Evolutionary conservation across 495 filamentous ascomycete species (phyloP).

Genomic region (Hypoxylon trugodes): DNA sequence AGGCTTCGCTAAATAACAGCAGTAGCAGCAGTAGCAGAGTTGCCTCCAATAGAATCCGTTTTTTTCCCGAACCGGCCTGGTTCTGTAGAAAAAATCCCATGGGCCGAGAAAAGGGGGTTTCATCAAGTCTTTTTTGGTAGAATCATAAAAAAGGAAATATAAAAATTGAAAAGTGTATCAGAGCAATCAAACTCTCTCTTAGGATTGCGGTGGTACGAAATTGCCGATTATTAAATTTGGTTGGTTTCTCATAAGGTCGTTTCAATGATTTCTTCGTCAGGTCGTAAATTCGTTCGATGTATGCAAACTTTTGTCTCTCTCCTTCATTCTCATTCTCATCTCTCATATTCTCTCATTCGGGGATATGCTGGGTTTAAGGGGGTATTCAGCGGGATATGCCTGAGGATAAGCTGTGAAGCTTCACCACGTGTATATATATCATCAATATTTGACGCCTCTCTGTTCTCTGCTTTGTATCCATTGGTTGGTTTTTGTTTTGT

Average conservation of each 20-base stretch:
- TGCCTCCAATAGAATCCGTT: conserved; percentile 37
- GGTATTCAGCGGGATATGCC: conserved; percentile 48
- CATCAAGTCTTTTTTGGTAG: conserved; percentile 31
- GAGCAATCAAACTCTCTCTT: conserved; percentile 18
- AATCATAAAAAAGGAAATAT: conserved; percentile 9
- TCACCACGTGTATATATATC: conserved; percentile 58
- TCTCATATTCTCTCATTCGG: conserved; percentile 30
- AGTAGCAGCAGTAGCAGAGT: too few relatives aligned
- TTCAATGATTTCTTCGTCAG: conserved; percentile 29
- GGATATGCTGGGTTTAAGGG: conserved; percentile 42
- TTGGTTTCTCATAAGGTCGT: conserved; percentile 20
- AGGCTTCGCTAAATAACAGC: conserved; percentile 22
- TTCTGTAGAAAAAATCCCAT: conserved; percentile 34
- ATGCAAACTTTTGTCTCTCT: conserved; percentile 50
- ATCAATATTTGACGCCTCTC: conserved; percentile 45
- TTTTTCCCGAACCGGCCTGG: conserved; percentile 43
- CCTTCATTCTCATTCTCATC: conserved; percentile 29
- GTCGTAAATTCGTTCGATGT: conserved; percentile 41
- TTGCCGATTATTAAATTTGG: conserved; percentile 31
- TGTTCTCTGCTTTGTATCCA: conserved; percentile 34
- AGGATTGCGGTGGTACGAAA: conserved; percentile 18
- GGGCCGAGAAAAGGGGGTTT: conserved; percentile 16
- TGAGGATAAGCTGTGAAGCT: conserved; percentile 58
- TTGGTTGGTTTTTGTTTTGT: too few relatives aligned
- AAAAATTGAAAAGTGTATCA: conserved; percentile 24